Conservation (phyloP, 2,329 filamentous ascomycete genomes). For the Phyllosticta ampelicida region DNA sequence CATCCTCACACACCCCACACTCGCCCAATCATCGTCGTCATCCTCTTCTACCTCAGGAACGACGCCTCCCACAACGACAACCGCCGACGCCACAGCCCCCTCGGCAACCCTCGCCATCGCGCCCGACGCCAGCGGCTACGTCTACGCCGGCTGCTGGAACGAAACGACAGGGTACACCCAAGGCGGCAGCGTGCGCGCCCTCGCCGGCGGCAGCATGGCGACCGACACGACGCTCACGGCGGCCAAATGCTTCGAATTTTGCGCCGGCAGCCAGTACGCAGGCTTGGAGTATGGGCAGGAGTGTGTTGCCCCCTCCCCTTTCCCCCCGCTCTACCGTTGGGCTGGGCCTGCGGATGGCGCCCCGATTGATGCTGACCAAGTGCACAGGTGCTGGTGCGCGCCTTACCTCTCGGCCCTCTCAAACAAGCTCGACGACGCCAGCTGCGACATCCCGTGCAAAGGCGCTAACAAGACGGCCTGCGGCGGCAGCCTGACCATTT, state of each 20-base stretch:
- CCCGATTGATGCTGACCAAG: too few species aligned
- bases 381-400: conserved; percentile 3
- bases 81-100: not conserved
- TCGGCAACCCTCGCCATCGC: conserved; percentile 3
- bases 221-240: conserved; percentile 1
- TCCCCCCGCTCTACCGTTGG: too few species aligned
- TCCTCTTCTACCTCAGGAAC: not conserved
- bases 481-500: conserved; percentile 6
- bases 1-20: not conserved
- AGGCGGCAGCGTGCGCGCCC: conserved; percentile 3
- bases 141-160: conserved; percentile 8
- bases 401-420: conserved; percentile 3
- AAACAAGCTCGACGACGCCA: not conserved
- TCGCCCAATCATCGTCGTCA: not conserved
- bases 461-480: conserved; percentile 1
- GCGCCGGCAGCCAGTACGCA: not conserved
- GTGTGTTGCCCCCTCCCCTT: not conserved
- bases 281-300: conserved; percentile 8
- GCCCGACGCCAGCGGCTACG: not conserved
- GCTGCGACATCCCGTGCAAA: conserved; percentile 3
- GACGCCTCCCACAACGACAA: not conserved
- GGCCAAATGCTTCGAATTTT: conserved; percentile 1
- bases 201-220: conserved; percentile 4
- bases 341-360: too few species aligned
- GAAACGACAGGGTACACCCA: conserved; percentile 3